Evolutionary conservation across 257 asterid genomes (phyloP), one percentile per base, ranked within the genome.

Genomic region (Penstemon barbatus): DNA sequence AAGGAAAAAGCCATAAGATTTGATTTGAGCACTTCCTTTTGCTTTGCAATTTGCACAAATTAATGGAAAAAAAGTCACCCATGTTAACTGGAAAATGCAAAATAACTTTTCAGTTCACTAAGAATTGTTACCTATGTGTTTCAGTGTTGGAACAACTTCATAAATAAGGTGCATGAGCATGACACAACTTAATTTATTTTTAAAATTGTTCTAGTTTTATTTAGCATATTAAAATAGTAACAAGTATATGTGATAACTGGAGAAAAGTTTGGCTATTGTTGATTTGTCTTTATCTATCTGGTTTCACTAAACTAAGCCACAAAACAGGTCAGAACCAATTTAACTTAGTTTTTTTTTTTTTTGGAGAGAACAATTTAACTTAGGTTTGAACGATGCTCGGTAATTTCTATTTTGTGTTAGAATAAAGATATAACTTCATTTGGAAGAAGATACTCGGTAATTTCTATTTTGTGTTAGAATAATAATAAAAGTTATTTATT

Each of bases 31-130:
- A 58, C 52, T 42, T 11, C 57, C 18, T 67, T 44, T 64, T 8
- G 61, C 7, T 40, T 55, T 62, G 55, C 45, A 55, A 12, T 66
- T 25, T 66, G 63, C 77, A 50, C 50, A 50, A 66, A 73, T 13
- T 73, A 40, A 51, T 39, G 18, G 72, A 50, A 65, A 71, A 71
- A 65, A 42, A 12, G 43, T 44, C 8, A 13, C 9, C 66, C 77
- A 0, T 62, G 74, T 67, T 53, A 55, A 40, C 59, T 51, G 73
- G 64, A 44, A 78, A 58, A 42, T 42, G 66, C 10, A 25, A 18
- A 11, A 11, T 7, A 9, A 5, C 65, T 43, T 66, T 45, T 8
- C 42, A 40, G 55, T 56, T 61, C 80, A 67, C 62, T 60, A 71
- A 2, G 33, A 48, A 38, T 71, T 74, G 74, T 74, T 53, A 37